These are phyloP conservation scores for Blastobotrys niveus DNA, from an alignment of 1,139 yeast genomes.

Conservation along the genomic window DNA sequence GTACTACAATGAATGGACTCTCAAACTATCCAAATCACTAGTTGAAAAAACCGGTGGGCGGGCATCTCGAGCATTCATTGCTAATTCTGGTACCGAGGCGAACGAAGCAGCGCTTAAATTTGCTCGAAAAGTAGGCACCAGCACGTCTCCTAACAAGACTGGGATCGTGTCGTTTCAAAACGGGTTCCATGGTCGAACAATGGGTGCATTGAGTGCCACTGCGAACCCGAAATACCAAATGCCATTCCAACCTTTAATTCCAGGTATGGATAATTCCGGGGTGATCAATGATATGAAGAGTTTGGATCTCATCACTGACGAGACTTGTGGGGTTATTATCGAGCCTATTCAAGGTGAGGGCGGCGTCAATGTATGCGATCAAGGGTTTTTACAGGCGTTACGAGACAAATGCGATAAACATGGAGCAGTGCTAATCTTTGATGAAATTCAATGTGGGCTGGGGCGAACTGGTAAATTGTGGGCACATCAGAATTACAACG, in stretches of 20 bases:
- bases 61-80: slow-evolving; percentile 78
- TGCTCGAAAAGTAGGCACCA: slow-evolving; percentile 76
- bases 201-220: slow-evolving; percentile 90
- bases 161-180: slow-evolving; percentile 81
- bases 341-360: slow-evolving; percentile 99
- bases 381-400: slow-evolving; percentile 59
- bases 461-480: slow-evolving; percentile 90
- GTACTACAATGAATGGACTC: slow-evolving; percentile 79
- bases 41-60: slow-evolving; percentile 61
- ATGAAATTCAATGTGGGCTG: slow-evolving; percentile 95
- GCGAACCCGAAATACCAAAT: slow-evolving; percentile 87
- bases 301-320: slow-evolving; percentile 58
- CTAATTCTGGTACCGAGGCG: slow-evolving; percentile 95
- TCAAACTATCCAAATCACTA: slow-evolving; percentile 66
- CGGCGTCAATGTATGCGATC: slow-evolving; percentile 67
- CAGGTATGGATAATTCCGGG: slow-evolving; percentile 67
- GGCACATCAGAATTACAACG: slow-evolving; percentile 95
- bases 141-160: slow-evolving; percentile 43
- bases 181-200: slow-evolving; percentile 91
- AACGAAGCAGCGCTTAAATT: slow-evolving; percentile 96
- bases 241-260: slow-evolving; percentile 85
- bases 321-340: slow-evolving; percentile 86
- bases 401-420: slow-evolving; percentile 63
- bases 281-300: slow-evolving; percentile 53
- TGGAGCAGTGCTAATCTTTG: slow-evolving; percentile 76